phyloP scores from a whole-genome alignment of 257 asterid species.

The Capsicum baccatum region DNA sequence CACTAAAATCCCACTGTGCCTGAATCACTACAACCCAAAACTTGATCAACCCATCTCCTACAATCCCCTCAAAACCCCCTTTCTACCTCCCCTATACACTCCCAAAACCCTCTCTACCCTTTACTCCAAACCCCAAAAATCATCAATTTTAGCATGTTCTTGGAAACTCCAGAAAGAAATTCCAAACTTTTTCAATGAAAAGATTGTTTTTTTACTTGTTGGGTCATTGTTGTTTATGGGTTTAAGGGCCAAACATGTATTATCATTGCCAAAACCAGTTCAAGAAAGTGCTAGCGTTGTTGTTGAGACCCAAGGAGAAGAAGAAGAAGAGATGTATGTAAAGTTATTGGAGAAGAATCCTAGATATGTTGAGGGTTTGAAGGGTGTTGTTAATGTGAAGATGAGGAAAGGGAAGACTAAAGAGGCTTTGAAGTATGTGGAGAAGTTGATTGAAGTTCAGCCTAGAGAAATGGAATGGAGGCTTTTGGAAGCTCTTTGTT shows the following conservation, averaged over 20 bases:
- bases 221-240: slow-evolving; percentile 66
- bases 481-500: slow-evolving; percentile 88
- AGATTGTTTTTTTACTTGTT: slow-evolving; percentile 53
- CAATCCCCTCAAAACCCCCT: slow-evolving; percentile 33
- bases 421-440: slow-evolving; percentile 75
- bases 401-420: slow-evolving; percentile 76
- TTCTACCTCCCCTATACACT: slow-evolving; percentile 31
- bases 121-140: slow-evolving; percentile 31
- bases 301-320: slow-evolving; percentile 39
- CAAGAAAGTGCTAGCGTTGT: slow-evolving; percentile 43
- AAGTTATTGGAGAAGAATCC: slow-evolving; percentile 64
- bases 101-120: slow-evolving; percentile 35
- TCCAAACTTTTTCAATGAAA: slow-evolving; percentile 45
- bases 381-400: slow-evolving; percentile 71
- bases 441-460: slow-evolving; percentile 67
- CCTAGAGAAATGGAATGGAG: slow-evolving; percentile 92
- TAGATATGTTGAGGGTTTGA: slow-evolving; percentile 58
- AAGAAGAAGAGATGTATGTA: slow-evolving; percentile 68
- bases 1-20: slow-evolving; percentile 40
- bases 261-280: slow-evolving; percentile 57
- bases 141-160: slow-evolving; percentile 26
- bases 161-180: slow-evolving; percentile 42
- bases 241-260: slow-evolving; percentile 48
- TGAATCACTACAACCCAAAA: slow-evolving; percentile 31
- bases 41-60: not conserved